A percentile compares a stretch with the other conserved stretches of the same genome.
Evolutionary conservation across 2,329 filamentous ascomycete genomes (phyloP).

Genomic region (Pseudogymnoascus sp.): DNA sequence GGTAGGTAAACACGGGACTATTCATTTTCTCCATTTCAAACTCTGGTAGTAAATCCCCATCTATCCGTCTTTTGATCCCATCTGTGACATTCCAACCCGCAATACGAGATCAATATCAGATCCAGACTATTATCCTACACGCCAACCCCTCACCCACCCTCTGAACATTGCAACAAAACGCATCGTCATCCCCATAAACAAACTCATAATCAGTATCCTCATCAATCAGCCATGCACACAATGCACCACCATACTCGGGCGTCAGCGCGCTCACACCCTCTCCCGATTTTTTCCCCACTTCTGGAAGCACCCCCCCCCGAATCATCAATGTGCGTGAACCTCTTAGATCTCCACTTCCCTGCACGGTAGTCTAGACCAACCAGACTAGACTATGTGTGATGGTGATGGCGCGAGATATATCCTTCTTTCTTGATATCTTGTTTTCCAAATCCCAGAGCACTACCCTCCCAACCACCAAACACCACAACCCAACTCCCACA

Average conservation of each 20-base stretch:
- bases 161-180: background rate
- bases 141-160: too few relatives aligned
- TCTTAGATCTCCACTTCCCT: background rate
- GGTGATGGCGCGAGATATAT: background rate
- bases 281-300: background rate
- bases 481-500: background rate
- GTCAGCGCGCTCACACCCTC: too few relatives aligned
- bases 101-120: background rate
- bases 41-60: background rate
- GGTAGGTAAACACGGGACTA: background rate
- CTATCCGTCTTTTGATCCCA: background rate
- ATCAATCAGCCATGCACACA: too few relatives aligned
- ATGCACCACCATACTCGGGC: too few relatives aligned
- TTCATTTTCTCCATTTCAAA: background rate
- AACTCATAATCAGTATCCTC: too few relatives aligned
- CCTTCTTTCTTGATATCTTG: background rate
- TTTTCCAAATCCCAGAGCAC: background rate
- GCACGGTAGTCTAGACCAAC: background rate
- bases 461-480: background rate
- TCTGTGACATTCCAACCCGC: background rate
- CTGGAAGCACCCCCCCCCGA: background rate
- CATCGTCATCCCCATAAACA: too few relatives aligned
- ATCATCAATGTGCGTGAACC: background rate
- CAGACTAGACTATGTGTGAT: background rate
- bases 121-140: background rate